Base-by-base conservation (phyloP, 1,284 basidiomycete genomes). In the Ceratobasidium sp. region DNA sequence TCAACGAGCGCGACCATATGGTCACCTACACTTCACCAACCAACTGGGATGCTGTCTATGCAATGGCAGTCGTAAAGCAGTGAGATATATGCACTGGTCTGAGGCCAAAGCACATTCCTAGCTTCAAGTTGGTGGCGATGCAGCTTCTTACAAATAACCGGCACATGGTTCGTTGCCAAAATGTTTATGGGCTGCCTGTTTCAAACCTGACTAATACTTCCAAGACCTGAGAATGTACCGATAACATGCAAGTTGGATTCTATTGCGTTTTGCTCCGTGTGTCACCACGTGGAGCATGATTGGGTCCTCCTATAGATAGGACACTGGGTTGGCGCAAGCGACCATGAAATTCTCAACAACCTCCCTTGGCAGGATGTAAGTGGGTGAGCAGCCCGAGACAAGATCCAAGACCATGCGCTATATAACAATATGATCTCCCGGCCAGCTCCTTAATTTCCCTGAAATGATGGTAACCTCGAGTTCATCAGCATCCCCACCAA, bases 401-500 rank as follows among this genome's bases (percentile, higher is more conserved):
- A n/a, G 32, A 4, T 21, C 16, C n/a, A 18, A 18, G 32, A 39
- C 32, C 18, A 1, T 21, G 32, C 36, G 53, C 34, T 57, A 39
- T 57, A 57, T 36, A 57, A 36, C 23, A 16, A 57, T 36, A 39
- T 18, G 34, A 57, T 36, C 53, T 57, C 32, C 16, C 1, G 14
- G 53, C 28, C 36, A 57, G 53, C 34, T 57, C 53, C 8, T 9
- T 36, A 34, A 57, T 57, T 18, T 34, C 21, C 18, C 34, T 34
- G 30, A 18, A n/a, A 18, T 21, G 18, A 57, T 57, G 53, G n/a
- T 18, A 8, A 39, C 53, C n/a, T 34, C 53, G 28, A 34, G 32
- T 34, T n/a, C 53, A 21, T 57, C 53, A 34, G 23, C n/a, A 36
- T 36, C 53, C 30, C 53, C 53, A 57, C 53, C 53, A 21, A 57